Base-by-base conservation (phyloP, 176 grass and related monocot species). In the Thalia dealbata region DNA sequence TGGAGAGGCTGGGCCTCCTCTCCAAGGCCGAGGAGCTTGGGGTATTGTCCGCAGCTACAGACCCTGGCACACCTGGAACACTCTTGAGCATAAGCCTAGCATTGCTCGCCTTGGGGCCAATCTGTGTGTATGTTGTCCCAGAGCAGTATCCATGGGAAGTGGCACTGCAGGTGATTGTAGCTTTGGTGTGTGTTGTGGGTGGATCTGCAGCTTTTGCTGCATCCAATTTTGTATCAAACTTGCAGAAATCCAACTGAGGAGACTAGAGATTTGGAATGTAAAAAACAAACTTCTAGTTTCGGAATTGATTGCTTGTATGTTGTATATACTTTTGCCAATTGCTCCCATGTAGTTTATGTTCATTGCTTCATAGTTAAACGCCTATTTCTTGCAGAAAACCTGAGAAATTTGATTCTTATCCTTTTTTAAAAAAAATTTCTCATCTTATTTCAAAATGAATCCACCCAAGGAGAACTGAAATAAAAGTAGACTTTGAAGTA, bases 1-100 rank as follows among this genome's bases (percentile, higher is more conserved):
- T 99, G 71, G 90, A 99, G 81, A 79, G 68, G 28, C 71, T 99
- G 21, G 95, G 95, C 1, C 81, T 99, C 69, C 81, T 99, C 30
- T 93, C 95, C 28, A 99, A 99, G 85, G 90, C 87, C 19, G 95
- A 99, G 83, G 90, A 91, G 59, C 75, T 99, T 8, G 95, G 85
- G 18, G 79, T 90, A 44, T 81, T 99, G 6, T 99, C 95, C 50
- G 90, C 95, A n/a, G 87, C 85, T 50, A 83, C 95, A 10, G 95
- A 99, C 76, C 95, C 90, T 0, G 71, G 50, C 16, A 93, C 90
- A 0, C 95, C 95, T 0, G 84, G 81, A 2, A 8, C 81, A 45
- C 90, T 99, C 64, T 79, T 86, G 4, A 44, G 81, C 64, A 50
- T 93, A 64, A 91, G 87, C 70, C 44, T 83, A 1, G 48, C 84